Conservation (phyloP, 306 rosid species). For the Prunus padus region DNA sequence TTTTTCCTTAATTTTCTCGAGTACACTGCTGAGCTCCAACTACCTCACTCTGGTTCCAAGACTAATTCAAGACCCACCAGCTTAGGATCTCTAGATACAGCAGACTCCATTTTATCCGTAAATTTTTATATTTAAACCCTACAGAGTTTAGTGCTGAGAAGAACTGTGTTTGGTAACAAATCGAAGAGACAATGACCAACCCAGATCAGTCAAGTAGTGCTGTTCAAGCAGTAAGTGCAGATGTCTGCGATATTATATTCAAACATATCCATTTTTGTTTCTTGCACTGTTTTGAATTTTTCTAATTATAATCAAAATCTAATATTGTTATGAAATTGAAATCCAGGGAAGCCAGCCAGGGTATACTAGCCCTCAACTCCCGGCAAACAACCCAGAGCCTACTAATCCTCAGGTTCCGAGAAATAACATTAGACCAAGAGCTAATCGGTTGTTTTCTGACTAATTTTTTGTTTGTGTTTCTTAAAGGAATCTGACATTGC, state of each 20-base stretch:
- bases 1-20: neutral
- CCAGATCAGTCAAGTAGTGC: neutral
- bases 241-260: neutral
- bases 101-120: neutral
- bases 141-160: neutral
- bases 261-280: neutral
- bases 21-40: neutral
- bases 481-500: neutral
- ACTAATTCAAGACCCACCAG: conserved; percentile 9
- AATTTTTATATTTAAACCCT: neutral
- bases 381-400: neutral
- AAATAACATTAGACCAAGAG: neutral
- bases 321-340: neutral
- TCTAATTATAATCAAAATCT: neutral
- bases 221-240: conserved; percentile 6
- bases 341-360: neutral
- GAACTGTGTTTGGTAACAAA: neutral
- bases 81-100: conserved; percentile 4
- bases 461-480: neutral
- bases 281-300: neutral
- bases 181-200: neutral
- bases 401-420: neutral
- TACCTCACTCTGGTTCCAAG: neutral
- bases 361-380: neutral
- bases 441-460: neutral